These are phyloP conservation scores for Myxozyma melibiosi DNA, from an alignment of 805 yeast genomes.

Conservation along the genomic window DNA sequence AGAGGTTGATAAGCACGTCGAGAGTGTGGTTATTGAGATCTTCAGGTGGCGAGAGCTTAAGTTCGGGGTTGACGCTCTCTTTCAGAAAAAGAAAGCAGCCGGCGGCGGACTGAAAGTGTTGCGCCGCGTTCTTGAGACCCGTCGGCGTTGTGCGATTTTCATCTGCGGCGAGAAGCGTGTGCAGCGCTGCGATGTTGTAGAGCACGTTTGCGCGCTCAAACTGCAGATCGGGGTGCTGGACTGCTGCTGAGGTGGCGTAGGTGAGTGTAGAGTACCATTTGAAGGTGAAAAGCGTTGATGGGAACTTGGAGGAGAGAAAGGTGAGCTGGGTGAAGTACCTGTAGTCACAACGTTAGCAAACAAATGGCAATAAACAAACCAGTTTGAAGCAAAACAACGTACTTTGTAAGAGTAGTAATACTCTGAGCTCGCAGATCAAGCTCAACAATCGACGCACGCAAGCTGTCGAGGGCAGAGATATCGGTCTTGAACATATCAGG, in stretches of 20 bases:
- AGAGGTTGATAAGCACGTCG: conserved; percentile 52
- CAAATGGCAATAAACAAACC: neutral
- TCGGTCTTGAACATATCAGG: conserved; percentile 40
- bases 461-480: conserved; percentile 46
- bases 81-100: conserved; percentile 57
- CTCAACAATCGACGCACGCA: conserved; percentile 50
- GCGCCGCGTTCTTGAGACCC: conserved; percentile 63
- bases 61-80: conserved; percentile 34
- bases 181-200: conserved; percentile 69
- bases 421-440: conserved; percentile 46
- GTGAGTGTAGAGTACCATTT: conserved; percentile 76
- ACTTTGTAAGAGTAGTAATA: conserved; percentile 32
- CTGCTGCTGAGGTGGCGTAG: conserved; percentile 52
- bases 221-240: conserved; percentile 50
- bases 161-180: conserved; percentile 57
- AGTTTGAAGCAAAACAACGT: neutral
- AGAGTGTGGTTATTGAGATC: conserved; percentile 59
- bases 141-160: conserved; percentile 51
- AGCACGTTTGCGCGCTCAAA: conserved; percentile 66
- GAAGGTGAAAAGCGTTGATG: conserved; percentile 60
- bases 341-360: conserved; percentile 42
- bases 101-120: conserved; percentile 69
- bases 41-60: conserved; percentile 40
- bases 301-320: conserved; percentile 58
- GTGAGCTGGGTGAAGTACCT: conserved; percentile 54